Evolutionary conservation across 345 rosid genomes (phyloP), one percentile per base, ranked within the genome.

Genomic region (Leavenworthia alabamica): DNA sequence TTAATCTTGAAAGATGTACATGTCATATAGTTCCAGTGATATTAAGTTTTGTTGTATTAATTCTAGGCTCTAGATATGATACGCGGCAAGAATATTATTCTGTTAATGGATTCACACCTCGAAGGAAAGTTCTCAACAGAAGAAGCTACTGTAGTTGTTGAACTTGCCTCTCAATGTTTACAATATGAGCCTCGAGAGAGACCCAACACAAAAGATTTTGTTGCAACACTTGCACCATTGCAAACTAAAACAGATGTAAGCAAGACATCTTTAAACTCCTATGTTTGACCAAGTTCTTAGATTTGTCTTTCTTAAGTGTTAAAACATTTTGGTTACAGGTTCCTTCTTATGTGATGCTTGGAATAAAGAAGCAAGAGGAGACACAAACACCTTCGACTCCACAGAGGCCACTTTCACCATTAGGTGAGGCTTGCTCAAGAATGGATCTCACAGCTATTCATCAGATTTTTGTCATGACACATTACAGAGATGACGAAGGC

Each of bases 401-500:
- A 17, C 92, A 72, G 37, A 85, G 79, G 22, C 97, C 85, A 47
- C 93, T 82, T 64, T 86, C 97, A 17, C 78, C 86, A 27, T 78
- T 90, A 86, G 99, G 96, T 1, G 99, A 86, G 68, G 97, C 99
- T 51, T 94, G 97, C 74, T 88, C 88, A 37, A 79, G 96, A 70
- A 81, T 82, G 81, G 97, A 94, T 79, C 96, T 94, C 62, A 94
- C 96, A 15, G 95, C 96, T 29, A 90, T 94, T 75, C 96, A 94
- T 77, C 96, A 83, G 74, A 83, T 94, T 52, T 75, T 94, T 72
- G 89, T 90, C 24, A 78, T 66, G 71, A 79, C 91, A 3, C 96
- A 90, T 67, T 94, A 90, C 80, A 84, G 80, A 75, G 99, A 90
- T n/a, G 97, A 94, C 22, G 97, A 90, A 73, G 90, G 96, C 67